Conservation (phyloP, 2,329 filamentous ascomycete genomes). For the Dryadomyces quercus-mongolicae region DNA sequence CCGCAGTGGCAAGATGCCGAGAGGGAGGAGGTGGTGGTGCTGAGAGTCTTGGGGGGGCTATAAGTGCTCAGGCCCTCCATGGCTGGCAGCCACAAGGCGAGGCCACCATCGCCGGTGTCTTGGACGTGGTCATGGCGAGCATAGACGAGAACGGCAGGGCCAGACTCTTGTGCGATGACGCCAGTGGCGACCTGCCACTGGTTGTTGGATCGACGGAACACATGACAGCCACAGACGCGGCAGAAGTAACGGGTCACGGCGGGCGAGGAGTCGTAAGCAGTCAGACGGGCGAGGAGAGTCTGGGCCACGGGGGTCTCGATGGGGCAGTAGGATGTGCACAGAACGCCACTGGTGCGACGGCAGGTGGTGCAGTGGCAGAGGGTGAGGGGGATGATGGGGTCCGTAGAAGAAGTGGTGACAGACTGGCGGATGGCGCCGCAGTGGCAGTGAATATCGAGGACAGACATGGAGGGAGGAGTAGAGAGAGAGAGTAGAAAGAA, state of each 20-base stretch:
- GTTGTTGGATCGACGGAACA: constrained; percentile 15
- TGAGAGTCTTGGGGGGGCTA: no score
- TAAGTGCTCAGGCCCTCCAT: constrained; percentile 1
- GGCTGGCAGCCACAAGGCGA: constrained; percentile 19
- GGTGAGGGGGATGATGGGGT: constrained; percentile 3
- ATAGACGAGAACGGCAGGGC: constrained; percentile 1
- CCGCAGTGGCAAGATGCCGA: constrained; percentile 33
- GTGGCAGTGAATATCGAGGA: constrained; percentile 13
- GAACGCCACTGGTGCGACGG: constrained; percentile 20
- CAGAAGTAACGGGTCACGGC: constrained; percentile 24
- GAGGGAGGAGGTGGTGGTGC: constrained; percentile 4
- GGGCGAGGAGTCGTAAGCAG: constrained; percentile 6
- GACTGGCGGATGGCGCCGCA: constrained; percentile 10
- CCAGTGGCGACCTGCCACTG: constrained; percentile 27
- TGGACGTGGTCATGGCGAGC: constrained; percentile 15
- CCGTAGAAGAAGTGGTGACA: not conserved
- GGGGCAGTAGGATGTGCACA: constrained; percentile 25
- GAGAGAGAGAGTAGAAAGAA: no score
- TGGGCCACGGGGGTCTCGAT: constrained; percentile 14
- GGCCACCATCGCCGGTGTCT: constrained; percentile 25
- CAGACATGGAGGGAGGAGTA: no score
- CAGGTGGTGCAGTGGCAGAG: constrained; percentile 18
- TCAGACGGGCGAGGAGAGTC: constrained; percentile 8
- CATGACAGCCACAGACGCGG: constrained; percentile 26
- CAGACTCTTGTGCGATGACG: constrained; percentile 12